These are phyloP conservation scores for Russula compacta DNA, from an alignment of 768 basidiomycete species.

Conservation along the genomic window DNA sequence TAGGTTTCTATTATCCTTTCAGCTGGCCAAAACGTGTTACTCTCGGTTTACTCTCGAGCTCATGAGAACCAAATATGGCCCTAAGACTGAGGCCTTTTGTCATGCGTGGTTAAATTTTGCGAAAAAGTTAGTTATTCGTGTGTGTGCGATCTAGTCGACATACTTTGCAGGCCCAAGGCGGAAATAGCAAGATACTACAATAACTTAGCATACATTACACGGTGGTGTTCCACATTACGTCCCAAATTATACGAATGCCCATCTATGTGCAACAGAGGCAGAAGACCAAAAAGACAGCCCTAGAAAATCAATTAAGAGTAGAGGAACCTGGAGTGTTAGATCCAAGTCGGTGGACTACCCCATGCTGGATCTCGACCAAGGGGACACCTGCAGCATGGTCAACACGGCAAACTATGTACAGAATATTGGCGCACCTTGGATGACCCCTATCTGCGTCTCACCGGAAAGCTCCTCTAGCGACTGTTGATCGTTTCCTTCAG, in stretches of 20 bases:
- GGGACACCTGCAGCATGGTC: neutral
- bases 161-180: neutral
- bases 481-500: constrained; percentile 35
- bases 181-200: neutral
- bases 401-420: neutral
- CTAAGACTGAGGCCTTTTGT: neutral
- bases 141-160: neutral
- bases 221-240: neutral
- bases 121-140: neutral
- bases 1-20: neutral
- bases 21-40: neutral
- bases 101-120: neutral
- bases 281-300: neutral
- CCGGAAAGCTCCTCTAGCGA: constrained; percentile 29
- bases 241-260: neutral
- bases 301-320: neutral
- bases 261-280: neutral
- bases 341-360: neutral
- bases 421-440: constrained; percentile 9
- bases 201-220: neutral
- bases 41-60: neutral
- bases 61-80: neutral
- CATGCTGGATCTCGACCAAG: neutral
- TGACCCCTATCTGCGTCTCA: constrained; percentile 28
- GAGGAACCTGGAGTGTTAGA: neutral